These are phyloP conservation scores for Austroboletus sp. DNA, from an alignment of 1,284 basidiomycete species.

Conservation along the genomic window DNA sequence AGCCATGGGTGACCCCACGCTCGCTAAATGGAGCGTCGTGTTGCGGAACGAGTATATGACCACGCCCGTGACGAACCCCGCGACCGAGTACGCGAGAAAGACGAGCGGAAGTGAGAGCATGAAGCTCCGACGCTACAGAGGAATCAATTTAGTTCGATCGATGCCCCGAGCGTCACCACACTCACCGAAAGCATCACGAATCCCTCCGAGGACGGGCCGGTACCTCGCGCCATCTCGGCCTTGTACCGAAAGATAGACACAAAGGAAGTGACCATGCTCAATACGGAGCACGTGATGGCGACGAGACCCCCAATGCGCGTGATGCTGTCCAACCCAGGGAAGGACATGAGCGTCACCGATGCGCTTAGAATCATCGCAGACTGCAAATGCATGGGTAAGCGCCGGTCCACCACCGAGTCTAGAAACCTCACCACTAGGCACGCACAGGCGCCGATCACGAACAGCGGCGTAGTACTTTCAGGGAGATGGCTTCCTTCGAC, in stretches of 20 bases:
- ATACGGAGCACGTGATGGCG: slow-evolving; percentile 58
- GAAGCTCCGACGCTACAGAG: slow-evolving; percentile 49
- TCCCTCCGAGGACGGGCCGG: slow-evolving; percentile 46
- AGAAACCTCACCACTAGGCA: slow-evolving; percentile 57
- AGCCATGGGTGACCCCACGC: slow-evolving; percentile 30
- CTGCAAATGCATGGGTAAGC: slow-evolving; percentile 31
- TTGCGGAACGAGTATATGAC: slow-evolving; percentile 60
- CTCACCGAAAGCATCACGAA: slow-evolving; percentile 53
- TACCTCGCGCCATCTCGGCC: slow-evolving; percentile 47
- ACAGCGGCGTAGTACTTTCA: slow-evolving; percentile 48
- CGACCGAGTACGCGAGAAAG: slow-evolving; percentile 60
- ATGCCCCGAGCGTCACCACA: no score
- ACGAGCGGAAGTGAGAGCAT: slow-evolving; percentile 67
- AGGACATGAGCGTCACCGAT: slow-evolving; percentile 67
- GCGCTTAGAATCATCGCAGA: slow-evolving; percentile 70
- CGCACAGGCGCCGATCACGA: slow-evolving; percentile 57
- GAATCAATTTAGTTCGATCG: background rate
- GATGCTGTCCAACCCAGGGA: slow-evolving; percentile 60
- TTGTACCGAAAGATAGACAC: slow-evolving; percentile 63
- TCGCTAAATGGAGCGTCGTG: slow-evolving; percentile 32
- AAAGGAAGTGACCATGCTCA: slow-evolving; percentile 60
- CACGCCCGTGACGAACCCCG: slow-evolving; percentile 58
- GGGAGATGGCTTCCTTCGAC: slow-evolving; percentile 47
- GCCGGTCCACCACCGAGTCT: background rate
- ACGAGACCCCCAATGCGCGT: slow-evolving; percentile 58